These are phyloP conservation scores for Hypocrella siamensis DNA, from an alignment of 2,329 filamentous ascomycete species.

Conservation along the genomic window DNA sequence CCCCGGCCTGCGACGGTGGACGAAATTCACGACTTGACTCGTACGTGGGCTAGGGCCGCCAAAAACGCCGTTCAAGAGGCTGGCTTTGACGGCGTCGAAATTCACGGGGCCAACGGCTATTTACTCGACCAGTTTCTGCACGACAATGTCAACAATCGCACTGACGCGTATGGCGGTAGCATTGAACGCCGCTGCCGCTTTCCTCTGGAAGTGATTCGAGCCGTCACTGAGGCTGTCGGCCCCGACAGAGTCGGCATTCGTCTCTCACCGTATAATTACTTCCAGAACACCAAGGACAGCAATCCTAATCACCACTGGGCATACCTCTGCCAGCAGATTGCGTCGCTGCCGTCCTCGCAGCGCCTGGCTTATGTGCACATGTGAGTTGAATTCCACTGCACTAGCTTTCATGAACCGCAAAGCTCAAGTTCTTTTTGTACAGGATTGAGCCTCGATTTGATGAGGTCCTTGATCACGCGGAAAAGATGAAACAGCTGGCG, in stretches of 20 bases:
- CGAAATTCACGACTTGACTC: slow-evolving; percentile 47
- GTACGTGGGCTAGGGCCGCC: slow-evolving; percentile 36
- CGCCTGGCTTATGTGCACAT: no score
- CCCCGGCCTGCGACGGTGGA: slow-evolving; percentile 37
- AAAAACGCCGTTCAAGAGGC: slow-evolving; percentile 38
- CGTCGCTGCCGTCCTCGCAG: no score
- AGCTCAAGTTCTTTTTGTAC: slow-evolving; percentile 40
- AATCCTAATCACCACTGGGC: slow-evolving; percentile 38
- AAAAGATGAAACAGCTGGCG: slow-evolving; percentile 31
- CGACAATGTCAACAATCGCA: slow-evolving; percentile 19
- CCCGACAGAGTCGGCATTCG: slow-evolving; percentile 28
- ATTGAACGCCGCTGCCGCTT: slow-evolving; percentile 28
- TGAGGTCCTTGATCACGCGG: slow-evolving; percentile 29
- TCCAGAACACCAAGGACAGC: slow-evolving; percentile 31
- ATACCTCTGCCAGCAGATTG: slow-evolving; percentile 30
- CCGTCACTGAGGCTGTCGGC: slow-evolving; percentile 25
- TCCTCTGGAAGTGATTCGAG: slow-evolving; percentile 35
- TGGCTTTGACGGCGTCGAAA: slow-evolving; percentile 31
- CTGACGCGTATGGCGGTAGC: slow-evolving; percentile 18
- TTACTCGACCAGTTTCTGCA: slow-evolving; percentile 23
- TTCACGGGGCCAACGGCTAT: slow-evolving; percentile 24
- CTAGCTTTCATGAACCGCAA: slow-evolving; percentile 29
- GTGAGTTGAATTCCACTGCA: slow-evolving; percentile 28
- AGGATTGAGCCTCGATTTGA: slow-evolving; percentile 40
- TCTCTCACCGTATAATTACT: slow-evolving; percentile 31